Percentiles rank a stretch among this genome's conserved stretches.
phyloP scores from a whole-genome alignment of 1,139 yeast genomes.

The Saccharomyces hybrid region DNA sequence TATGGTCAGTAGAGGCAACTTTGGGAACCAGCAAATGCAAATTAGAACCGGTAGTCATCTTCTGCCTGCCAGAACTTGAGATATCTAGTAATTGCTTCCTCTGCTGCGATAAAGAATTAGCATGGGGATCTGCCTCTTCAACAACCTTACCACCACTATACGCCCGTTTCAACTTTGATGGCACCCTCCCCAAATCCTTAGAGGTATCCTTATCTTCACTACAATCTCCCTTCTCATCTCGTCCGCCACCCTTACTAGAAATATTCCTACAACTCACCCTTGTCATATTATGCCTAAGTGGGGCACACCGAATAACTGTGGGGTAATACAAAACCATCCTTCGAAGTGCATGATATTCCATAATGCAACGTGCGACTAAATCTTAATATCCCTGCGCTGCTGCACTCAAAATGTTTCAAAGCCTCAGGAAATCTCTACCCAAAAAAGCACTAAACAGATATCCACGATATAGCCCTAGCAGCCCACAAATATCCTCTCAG shows the following conservation, averaged over 20 bases:
- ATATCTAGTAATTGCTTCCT: not conserved
- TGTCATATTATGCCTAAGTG: not conserved
- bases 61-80: not conserved
- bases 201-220: not conserved
- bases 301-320: not conserved
- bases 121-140: not conserved
- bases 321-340: not conserved
- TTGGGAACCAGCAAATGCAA: constrained; percentile 19
- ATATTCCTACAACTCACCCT: not conserved
- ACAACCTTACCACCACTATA: not conserved
- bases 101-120: not conserved
- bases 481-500: not conserved
- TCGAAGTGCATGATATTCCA: not conserved
- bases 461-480: not conserved
- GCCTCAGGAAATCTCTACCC: not conserved
- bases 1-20: constrained; percentile 27
- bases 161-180: not conserved
- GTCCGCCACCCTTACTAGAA: not conserved
- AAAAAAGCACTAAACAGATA: not conserved
- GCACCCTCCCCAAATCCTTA: not conserved
- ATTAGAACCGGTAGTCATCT: not conserved
- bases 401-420: not conserved
- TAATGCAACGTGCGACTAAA: not conserved
- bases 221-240: not conserved
- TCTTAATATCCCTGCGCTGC: not conserved